These are phyloP conservation scores for Tolypocladium paradoxum DNA, from an alignment of 2,329 filamentous ascomycete genomes.

Conservation along the genomic window DNA sequence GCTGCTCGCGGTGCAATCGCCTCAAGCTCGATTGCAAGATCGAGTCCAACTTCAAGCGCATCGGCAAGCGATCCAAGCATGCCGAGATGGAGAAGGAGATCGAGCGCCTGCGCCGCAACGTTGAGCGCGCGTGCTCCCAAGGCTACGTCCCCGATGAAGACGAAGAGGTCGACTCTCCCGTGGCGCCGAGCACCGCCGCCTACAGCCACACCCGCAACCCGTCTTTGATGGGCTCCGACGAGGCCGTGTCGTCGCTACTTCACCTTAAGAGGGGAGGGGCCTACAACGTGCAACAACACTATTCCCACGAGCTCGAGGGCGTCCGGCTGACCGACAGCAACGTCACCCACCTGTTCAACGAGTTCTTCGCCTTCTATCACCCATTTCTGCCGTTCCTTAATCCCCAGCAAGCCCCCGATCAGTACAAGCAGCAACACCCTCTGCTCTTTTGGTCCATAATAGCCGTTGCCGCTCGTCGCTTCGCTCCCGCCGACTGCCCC, in stretches of 20 bases:
- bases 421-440: constrained; percentile 66
- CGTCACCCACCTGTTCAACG: constrained; percentile 55
- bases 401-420: constrained; percentile 53
- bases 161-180: constrained; percentile 49
- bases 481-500: constrained; percentile 42
- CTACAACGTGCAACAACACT: constrained; percentile 47
- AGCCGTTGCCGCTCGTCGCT: constrained; percentile 63
- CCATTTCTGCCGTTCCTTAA: constrained; percentile 69
- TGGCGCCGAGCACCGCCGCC: constrained; percentile 37
- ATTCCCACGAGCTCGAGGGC: constrained; percentile 51
- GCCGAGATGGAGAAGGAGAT: constrained; percentile 82
- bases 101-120: constrained; percentile 52
- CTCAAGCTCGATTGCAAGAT: constrained; percentile 77
- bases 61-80: constrained; percentile 73
- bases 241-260: constrained; percentile 55
- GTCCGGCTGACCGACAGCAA: constrained; percentile 53
- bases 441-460: constrained; percentile 81
- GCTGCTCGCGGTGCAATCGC: constrained; percentile 67
- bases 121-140: constrained; percentile 48
- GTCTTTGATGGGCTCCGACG: constrained; percentile 56
- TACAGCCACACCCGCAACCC: constrained; percentile 52
- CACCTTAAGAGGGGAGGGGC: constrained; percentile 56
- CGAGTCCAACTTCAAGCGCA: constrained; percentile 76
- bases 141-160: constrained; percentile 46
- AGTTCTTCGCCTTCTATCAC: constrained; percentile 69